Conservation (phyloP, 441 rosid genomes). For the Pelargonium citronellum region DNA sequence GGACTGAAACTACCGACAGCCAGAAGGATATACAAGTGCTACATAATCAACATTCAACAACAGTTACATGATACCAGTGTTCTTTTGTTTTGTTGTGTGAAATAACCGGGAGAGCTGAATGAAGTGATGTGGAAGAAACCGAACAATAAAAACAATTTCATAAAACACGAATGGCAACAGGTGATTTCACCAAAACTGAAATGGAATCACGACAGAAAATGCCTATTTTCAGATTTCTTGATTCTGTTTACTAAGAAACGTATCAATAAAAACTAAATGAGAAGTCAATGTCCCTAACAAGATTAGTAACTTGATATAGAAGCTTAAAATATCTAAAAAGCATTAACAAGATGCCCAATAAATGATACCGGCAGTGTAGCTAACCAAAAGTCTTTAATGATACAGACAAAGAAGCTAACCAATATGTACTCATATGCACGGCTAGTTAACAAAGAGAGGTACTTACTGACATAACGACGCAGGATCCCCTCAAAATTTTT, state of each 20-base stretch:
- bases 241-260: not conserved
- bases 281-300: not conserved
- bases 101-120: not conserved
- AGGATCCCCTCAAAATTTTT: constrained; percentile 65
- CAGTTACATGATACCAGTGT: not conserved
- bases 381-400: not conserved
- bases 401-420: not conserved
- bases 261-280: not conserved
- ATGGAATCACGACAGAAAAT: not conserved
- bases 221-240: not conserved
- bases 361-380: too few relatives aligned
- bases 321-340: not conserved
- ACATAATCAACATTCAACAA: too few relatives aligned
- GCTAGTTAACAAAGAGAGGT: constrained; percentile 2
- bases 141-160: not conserved
- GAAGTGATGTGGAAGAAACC: not conserved
- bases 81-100: not conserved
- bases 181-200: not conserved
- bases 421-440: not conserved
- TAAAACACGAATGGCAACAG: not conserved
- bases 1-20: too few relatives aligned
- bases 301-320: not conserved
- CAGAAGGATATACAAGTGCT: too few relatives aligned
- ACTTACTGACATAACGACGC: constrained; percentile 59
- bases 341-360: too few relatives aligned